These are phyloP conservation scores for Ilyonectria destructans DNA, from an alignment of 2,329 filamentous ascomycete species.

Conservation along the genomic window DNA sequence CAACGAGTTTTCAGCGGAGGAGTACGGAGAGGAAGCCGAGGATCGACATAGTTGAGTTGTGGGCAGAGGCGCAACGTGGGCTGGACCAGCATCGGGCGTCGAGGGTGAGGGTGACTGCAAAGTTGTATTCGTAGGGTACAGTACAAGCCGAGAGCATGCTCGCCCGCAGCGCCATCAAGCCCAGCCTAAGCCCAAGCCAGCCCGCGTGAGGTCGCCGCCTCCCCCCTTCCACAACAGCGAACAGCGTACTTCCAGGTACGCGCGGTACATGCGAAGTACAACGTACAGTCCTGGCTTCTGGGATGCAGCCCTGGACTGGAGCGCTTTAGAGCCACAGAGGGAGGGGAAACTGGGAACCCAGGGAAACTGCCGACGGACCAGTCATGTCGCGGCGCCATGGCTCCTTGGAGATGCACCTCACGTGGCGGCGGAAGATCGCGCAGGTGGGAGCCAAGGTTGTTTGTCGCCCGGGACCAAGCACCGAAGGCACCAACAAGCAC, in stretches of 20 bases:
- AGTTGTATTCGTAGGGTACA: not conserved
- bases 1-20: conserved; percentile 10
- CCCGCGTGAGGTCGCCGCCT: not conserved
- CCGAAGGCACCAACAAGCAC: not conserved
- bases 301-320: conserved; percentile 4
- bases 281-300: not conserved
- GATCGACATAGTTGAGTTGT: conserved; percentile 16
- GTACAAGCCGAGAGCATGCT: not conserved
- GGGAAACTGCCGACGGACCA: conserved; percentile 38
- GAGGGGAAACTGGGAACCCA: conserved; percentile 23
- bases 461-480: conserved; percentile 36
- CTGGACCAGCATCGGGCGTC: not conserved
- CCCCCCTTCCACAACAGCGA: not conserved
- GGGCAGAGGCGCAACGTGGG: conserved; percentile 1
- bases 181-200: not conserved
- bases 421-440: conserved; percentile 56
- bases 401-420: conserved; percentile 46
- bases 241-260: not conserved
- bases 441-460: conserved; percentile 48
- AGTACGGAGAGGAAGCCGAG: not conserved
- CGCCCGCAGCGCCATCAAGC: not conserved
- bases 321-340: conserved; percentile 1
- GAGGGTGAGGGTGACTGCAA: not conserved
- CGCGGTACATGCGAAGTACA: not conserved
- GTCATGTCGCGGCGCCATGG: conserved; percentile 36